phyloP scores from a whole-genome alignment of 306 rosid species.

The Urtica urens region DNA sequence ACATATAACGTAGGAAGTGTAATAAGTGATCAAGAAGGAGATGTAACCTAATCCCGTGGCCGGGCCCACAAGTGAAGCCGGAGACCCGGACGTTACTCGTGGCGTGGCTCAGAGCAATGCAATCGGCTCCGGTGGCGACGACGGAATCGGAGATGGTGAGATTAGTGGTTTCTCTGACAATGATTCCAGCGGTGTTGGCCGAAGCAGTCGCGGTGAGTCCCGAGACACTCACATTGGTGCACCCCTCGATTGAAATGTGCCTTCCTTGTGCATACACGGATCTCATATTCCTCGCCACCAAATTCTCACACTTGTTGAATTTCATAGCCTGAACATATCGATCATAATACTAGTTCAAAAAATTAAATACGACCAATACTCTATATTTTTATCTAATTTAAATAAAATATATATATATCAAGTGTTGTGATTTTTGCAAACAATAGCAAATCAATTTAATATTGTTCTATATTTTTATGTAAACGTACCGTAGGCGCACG shows the following conservation, averaged over 20 bases:
- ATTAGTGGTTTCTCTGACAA: too few species aligned
- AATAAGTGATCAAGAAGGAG: too few species aligned
- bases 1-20: too few species aligned
- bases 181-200: constrained; percentile 73
- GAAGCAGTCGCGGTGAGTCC: constrained; percentile 46
- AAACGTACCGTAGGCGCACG: not conserved
- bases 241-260: constrained; percentile 36
- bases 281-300: too few species aligned
- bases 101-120: constrained; percentile 62
- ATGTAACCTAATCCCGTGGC: constrained; percentile 71
- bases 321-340: constrained; percentile 5
- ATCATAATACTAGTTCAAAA: not conserved
- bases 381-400: too few species aligned
- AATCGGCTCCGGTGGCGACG: constrained; percentile 69
- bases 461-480: too few species aligned
- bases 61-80: constrained; percentile 67
- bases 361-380: not conserved
- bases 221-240: constrained; percentile 27
- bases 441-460: too few species aligned
- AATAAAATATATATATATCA: not conserved
- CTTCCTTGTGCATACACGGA: constrained; percentile 45
- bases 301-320: too few species aligned
- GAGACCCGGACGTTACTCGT: constrained; percentile 35
- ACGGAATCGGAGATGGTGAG: constrained; percentile 36
- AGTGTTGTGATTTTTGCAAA: not conserved